These are phyloP conservation scores for Trichoderma sp. DNA, from an alignment of 2,329 filamentous ascomycete genomes.

Conservation along the genomic window DNA sequence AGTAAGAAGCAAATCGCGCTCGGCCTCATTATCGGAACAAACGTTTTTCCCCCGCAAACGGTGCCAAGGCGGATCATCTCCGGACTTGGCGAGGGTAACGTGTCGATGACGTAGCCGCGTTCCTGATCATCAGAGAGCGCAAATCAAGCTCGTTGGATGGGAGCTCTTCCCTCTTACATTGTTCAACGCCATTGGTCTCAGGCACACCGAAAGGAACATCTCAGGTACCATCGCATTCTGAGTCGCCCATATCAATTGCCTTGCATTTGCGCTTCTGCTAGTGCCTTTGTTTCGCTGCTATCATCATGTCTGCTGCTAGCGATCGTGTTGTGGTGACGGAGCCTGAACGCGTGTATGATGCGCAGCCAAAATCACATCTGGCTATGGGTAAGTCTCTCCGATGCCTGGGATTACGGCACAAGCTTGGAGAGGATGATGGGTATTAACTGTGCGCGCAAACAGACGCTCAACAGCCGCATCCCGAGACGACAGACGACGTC, in stretches of 20 bases:
- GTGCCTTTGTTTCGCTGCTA: neutral
- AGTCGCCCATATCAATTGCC: neutral
- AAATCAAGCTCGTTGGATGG: neutral
- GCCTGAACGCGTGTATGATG: neutral
- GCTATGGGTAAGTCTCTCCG: conserved; percentile 12
- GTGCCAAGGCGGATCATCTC: neutral
- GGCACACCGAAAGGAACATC: neutral
- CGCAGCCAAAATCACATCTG: conserved; percentile 11
- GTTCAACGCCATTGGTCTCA: neutral
- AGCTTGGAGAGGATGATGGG: neutral
- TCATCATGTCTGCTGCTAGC: neutral
- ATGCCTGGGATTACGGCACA: neutral
- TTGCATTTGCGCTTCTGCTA: neutral
- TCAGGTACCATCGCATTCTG: neutral
- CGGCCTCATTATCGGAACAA: neutral
- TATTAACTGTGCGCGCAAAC: neutral
- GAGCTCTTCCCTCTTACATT: neutral
- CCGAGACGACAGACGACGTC: conserved; percentile 26
- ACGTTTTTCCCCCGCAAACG: neutral
- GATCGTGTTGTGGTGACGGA: neutral
- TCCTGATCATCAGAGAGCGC: conserved; percentile 2
- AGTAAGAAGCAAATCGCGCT: neutral
- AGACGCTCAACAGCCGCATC: conserved; percentile 22
- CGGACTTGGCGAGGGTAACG: neutral
- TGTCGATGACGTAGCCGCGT: conserved; percentile 10